Evolutionary conservation across 257 asterid species (phyloP), one percentile per base, ranked within the genome.

Genomic region (Nicotiana sylvestris): DNA sequence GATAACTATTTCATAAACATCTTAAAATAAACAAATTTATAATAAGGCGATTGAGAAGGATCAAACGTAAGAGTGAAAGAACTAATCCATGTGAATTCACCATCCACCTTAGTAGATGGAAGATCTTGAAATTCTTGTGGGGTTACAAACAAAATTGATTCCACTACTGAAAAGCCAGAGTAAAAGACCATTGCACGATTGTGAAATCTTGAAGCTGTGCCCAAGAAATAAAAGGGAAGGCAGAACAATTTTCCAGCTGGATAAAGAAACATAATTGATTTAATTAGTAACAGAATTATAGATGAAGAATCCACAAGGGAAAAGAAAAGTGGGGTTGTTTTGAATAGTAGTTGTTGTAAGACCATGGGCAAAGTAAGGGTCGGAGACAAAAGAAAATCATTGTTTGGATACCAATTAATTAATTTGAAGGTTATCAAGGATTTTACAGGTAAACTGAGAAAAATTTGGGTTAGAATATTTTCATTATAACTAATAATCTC

Each of bases 311-410:
- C 53, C 53, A 37, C 39, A 29, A 61, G 83, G 77, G 46, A 13
- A 35, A 64, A 21, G 76, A 30, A 21, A 9, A 13, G 76, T 61
- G 17, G 76, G 64, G 11, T 72, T 27, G 21, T 33, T 33, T 33
- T 33, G 5, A 33, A 33, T 33, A 72, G 62, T 72, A 61, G 83
- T 60, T 60, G 61, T 21, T 6, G 64, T 16, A 15, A 43, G 68
- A 27, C 29, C 43, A 65, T 2, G 82, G 53, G 51, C 49, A 46
- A 83, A 83, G n/a, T 64, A 35, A 39, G 51, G 39, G 56, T 80
- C 57, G 76, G 62, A 30, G 56, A 77, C 53, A 11, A 83, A 78
- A 57, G 78, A 76, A 68, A 46, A 12, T 78, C 70, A 83, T 18
- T 17, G 25, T 77, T 65, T 83, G 67, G 82, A 83, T 5, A 77